A percentile compares a stretch with the other conserved stretches of the same genome.
These are phyloP conservation scores for Zygosaccharomyces sapae DNA, from an alignment of 1,139 yeast species.

Conservation along the genomic window DNA sequence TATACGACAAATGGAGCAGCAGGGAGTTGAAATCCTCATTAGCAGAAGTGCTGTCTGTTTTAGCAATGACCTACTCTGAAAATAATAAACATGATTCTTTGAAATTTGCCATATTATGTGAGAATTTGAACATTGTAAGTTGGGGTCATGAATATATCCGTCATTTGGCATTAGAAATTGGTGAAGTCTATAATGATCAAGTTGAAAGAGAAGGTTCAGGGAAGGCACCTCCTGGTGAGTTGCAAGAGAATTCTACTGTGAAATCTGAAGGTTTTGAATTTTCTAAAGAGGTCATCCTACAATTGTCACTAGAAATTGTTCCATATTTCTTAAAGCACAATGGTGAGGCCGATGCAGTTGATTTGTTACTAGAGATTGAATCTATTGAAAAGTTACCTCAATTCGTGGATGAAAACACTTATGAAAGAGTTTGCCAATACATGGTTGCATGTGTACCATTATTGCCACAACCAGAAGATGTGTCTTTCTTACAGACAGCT, in stretches of 20 bases:
- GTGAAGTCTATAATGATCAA: constrained; percentile 72
- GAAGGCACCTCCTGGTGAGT: constrained; percentile 21
- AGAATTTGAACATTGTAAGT: constrained; percentile 60
- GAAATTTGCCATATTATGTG: constrained; percentile 70
- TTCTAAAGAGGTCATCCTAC: constrained; percentile 46
- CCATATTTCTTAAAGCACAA: constrained; percentile 91
- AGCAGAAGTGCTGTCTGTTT: constrained; percentile 86
- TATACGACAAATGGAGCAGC: constrained; percentile 66
- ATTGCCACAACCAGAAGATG: constrained; percentile 92
- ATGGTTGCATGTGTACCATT: constrained; percentile 95
- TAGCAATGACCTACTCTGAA: constrained; percentile 93
- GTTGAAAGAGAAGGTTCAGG: constrained; percentile 52
- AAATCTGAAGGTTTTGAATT: constrained; percentile 26
- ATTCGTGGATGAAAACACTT: constrained; percentile 81
- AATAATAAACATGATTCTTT: constrained; percentile 78
- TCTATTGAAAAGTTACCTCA: constrained; percentile 75
- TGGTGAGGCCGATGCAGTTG: constrained; percentile 98
- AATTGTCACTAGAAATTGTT: constrained; percentile 70
- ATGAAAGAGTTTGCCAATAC: constrained; percentile 84
- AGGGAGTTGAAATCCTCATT: constrained; percentile 42
- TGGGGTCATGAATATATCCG: constrained; percentile 99
- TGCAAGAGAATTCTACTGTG: constrained; percentile 14
- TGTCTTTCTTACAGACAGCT: constrained; percentile 85
- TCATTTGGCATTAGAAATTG: constrained; percentile 90
- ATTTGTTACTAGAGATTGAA: constrained; percentile 83